These are phyloP conservation scores for Pharus latifolius DNA, from an alignment of 176 grass and related monocot genomes.

Conservation along the genomic window DNA sequence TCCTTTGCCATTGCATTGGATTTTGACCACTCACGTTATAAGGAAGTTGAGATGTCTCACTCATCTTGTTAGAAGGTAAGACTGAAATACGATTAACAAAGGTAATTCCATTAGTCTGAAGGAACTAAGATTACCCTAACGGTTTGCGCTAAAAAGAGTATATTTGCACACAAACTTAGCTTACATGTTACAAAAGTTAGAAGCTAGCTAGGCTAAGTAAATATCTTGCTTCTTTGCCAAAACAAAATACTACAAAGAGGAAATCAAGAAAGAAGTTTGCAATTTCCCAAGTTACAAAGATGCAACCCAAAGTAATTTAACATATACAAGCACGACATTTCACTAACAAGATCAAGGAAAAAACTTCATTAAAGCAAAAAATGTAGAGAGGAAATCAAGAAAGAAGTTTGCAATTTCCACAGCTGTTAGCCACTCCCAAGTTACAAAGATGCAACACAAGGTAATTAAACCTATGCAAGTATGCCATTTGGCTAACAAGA, in stretches of 20 bases:
- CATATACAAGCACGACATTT: neutral
- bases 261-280: neutral
- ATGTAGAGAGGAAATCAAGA: neutral
- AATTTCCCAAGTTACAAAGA: neutral
- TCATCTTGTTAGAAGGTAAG: too few relatives aligned
- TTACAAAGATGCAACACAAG: neutral
- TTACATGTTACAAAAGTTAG: too few relatives aligned
- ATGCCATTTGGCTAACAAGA: neutral
- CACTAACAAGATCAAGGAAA: neutral
- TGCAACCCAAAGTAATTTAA: neutral
- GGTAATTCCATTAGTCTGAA: too few relatives aligned
- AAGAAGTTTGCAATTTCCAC: neutral
- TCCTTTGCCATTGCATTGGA: too few relatives aligned
- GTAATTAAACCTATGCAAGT: neutral
- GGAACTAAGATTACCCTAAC: too few relatives aligned
- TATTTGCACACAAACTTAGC: too few relatives aligned
- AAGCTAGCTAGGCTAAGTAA: too few relatives aligned
- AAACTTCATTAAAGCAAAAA: neutral
- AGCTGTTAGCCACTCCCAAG: neutral
- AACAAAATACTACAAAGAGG: neutral
- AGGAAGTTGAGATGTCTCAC: too few relatives aligned
- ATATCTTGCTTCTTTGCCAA: too few relatives aligned
- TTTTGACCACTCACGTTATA: too few relatives aligned
- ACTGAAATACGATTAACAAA: too few relatives aligned
- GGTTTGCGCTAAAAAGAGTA: too few relatives aligned